Evolutionary conservation across 2,329 filamentous ascomycete species (phyloP), one percentile per base, ranked within the genome.

Genomic region (Chaetothyriales sp.): DNA sequence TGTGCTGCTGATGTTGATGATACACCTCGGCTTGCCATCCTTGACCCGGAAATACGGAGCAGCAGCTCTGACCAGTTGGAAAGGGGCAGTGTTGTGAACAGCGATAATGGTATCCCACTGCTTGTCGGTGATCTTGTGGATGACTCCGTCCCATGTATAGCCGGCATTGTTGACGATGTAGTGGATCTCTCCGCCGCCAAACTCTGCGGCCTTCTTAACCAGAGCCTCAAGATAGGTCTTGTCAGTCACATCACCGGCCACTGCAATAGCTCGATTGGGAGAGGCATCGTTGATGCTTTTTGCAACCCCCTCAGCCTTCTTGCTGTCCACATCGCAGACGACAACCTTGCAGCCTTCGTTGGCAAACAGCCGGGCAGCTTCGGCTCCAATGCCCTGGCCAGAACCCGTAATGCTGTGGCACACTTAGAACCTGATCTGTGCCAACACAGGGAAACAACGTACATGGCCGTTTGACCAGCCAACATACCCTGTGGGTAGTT

Each of bases 161-260:
- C 86, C 87, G 0, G 87, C 88, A 65, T 94, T 94, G 69, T 94
- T 93, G 53, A 94, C 84, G 51, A 94, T 83, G 64, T 92, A 84
- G 66, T 94, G 84, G 55, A 95, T 88, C 73, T 93, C 93, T 62
- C 86, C 87, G 57, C 76, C 72, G 52, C 88, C 88, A 63, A 94
- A 93, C 46, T 81, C 82, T 1, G 85, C 87, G 0, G 86, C 76
- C 62, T 80, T 78, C 63, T 80, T 73, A 22, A 94, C 79, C n/a
- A 94, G 76, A 8, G 73, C 70, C 53, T 79, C 74, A 63, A 89
- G 75, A 67, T 92, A 90, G 18, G 73, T 69, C 46, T 78, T 72
- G 63, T 86, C 76, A 19, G 87, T 75, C 63, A 94, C 78, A 63
- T 94, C 86, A 53, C 88, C 88, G 0, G 80, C 71, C 0, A 92